phyloP scores from a whole-genome alignment of 164 flowering plant genomes.

The Magnolia changhungtana region DNA sequence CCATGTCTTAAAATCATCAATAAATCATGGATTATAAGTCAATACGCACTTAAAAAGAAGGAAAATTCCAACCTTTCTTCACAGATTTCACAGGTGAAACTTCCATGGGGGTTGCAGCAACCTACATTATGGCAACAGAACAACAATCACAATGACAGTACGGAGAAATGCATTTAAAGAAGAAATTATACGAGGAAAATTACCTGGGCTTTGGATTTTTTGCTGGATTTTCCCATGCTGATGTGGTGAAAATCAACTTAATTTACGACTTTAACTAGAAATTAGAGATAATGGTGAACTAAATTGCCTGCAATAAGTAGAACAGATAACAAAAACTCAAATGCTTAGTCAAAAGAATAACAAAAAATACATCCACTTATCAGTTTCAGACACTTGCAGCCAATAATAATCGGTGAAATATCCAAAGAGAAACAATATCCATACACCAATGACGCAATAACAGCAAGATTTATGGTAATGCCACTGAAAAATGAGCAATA shows the following conservation, averaged over 20 bases:
- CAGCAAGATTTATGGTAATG: too few relatives aligned
- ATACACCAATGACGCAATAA: too few relatives aligned
- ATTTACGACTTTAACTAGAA: not conserved
- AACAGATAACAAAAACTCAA: not conserved
- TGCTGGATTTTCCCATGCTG: slow-evolving; percentile 19
- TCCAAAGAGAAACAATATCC: too few relatives aligned
- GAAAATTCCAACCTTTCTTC: slow-evolving; percentile 11
- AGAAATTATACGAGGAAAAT: not conserved
- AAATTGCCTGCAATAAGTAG: not conserved
- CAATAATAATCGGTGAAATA: too few relatives aligned
- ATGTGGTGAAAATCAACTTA: not conserved
- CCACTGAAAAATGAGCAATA: too few relatives aligned
- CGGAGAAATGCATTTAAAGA: not conserved
- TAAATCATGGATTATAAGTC: not conserved
- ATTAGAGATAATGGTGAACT: not conserved
- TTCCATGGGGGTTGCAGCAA: slow-evolving; percentile 13
- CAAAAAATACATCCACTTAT: not conserved
- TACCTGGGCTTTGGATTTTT: slow-evolving; percentile 17
- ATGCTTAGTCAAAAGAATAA: too few relatives aligned
- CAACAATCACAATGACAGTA: not conserved
- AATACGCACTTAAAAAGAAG: not conserved
- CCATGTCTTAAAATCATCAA: not conserved
- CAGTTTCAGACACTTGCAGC: not conserved
- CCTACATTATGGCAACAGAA: not conserved
- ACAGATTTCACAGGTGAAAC: slow-evolving; percentile 11